Conservation (phyloP, 2,329 filamentous ascomycete genomes). For the Tolypocladium ovalisporum region DNA sequence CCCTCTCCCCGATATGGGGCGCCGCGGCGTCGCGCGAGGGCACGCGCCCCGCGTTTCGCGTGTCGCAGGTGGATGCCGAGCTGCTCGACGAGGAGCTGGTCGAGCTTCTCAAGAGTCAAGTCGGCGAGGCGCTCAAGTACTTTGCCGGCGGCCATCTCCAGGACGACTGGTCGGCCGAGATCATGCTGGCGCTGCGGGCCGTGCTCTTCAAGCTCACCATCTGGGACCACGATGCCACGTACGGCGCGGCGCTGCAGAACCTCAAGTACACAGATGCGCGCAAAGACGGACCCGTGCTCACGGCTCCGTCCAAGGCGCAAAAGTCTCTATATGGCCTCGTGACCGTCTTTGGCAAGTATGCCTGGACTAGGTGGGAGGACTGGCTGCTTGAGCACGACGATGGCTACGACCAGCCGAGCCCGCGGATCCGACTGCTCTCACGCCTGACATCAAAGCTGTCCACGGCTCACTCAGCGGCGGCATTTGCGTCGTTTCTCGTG, state of each 20-base stretch:
- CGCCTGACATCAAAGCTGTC: conserved; percentile 58
- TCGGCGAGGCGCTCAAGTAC: conserved; percentile 80
- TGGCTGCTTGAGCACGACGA: conserved; percentile 71
- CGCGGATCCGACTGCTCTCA: conserved; percentile 45
- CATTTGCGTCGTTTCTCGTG: conserved; percentile 75
- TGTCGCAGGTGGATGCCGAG: conserved; percentile 93
- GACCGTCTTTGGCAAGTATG: conserved; percentile 80
- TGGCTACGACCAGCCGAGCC: conserved; percentile 54
- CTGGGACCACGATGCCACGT: conserved; percentile 94
- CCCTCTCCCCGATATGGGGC: conserved; percentile 49
- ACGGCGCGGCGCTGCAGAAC: conserved; percentile 87
- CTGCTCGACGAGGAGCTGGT: conserved; percentile 88
- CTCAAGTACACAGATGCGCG: conserved; percentile 82
- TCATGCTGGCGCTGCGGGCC: conserved; percentile 64
- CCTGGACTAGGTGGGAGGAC: conserved; percentile 85
- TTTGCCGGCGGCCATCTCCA: conserved; percentile 63
- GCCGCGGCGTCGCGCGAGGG: conserved; percentile 62
- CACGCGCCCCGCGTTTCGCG: conserved; percentile 76
- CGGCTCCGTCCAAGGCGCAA: conserved; percentile 68
- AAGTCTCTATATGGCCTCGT: conserved; percentile 75
- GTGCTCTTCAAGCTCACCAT: conserved; percentile 89
- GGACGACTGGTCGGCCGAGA: conserved; percentile 82
- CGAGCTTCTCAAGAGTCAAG: conserved; percentile 73
- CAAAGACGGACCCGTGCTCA: conserved; percentile 46
- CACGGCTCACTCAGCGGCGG: conserved; percentile 69